Evolutionary conservation across 2,329 filamentous ascomycete genomes (phyloP), one percentile per base, ranked within the genome.

Genomic region (Blumeriella jaapii): DNA sequence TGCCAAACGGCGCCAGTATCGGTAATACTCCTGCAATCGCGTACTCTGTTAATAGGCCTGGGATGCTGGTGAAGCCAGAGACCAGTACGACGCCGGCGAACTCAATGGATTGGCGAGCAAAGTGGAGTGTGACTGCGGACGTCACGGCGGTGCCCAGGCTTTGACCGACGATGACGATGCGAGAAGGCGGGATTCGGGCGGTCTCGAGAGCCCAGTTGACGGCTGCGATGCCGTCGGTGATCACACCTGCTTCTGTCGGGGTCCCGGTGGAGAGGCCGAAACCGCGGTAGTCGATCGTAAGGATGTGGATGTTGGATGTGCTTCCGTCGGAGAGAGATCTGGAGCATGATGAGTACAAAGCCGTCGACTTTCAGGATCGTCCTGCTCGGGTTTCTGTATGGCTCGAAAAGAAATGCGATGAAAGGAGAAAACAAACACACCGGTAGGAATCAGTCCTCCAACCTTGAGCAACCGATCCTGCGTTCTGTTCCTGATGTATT

Each of bases 231-330:
- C 78, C 84, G 54, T 96, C 89, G 4, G 71, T 73, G 36, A 93
- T 82, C 6, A 96, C 61, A 0, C 89, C 89, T 22, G 69, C 61
- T 60, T 96, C 89, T 0, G 77, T 79, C 0, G 89, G 89, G 3
- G 60, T 62, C n/a, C 89, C 85, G 0, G 78, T 83, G 6, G 82
- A 91, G 24, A 73, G 68, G 1, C 86, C 87, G 49, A 84, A 95
- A 5, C 87, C 87, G 12, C 87, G 80, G 59, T 95, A 95, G 63
- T 94, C 86, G 50, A 94, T 76, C 24, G 84, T 74, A n/a, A 95
- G 65, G 28, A 94, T 71, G 54, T 95, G 87, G 36, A 86, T 73
- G 37, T 70, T 65, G 0, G 66, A 76, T 0, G 69, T 71, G 2
- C 80, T 81, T 2, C 78, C 74, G 34, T 80, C 72, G 3, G 85